Evolutionary conservation across 2,329 filamentous ascomycete species (phyloP).

Genomic region (Atkinsonella texensis): DNA sequence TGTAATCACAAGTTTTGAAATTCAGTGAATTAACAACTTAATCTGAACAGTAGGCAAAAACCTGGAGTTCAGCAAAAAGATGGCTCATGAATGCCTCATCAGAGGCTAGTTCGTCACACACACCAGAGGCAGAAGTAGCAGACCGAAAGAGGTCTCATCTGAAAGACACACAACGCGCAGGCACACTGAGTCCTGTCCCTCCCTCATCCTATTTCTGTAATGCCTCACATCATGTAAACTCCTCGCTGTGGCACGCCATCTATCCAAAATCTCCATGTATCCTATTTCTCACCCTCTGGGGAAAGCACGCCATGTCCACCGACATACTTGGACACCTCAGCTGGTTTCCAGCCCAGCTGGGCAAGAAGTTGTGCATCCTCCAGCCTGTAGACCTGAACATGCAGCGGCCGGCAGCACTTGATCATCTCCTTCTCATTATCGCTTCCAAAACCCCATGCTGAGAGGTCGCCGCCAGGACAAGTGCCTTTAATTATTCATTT

Average conservation of each 20-base stretch:
- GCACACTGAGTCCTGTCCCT: too few relatives aligned
- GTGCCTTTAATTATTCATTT: conserved; percentile 32
- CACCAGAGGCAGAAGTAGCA: too few relatives aligned
- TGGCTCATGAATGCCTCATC: too few relatives aligned
- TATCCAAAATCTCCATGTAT: not conserved
- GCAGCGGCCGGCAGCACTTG: conserved; percentile 60
- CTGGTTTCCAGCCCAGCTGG: conserved; percentile 47
- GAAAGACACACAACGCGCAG: not conserved
- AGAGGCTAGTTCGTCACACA: too few relatives aligned
- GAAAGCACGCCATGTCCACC: conserved; percentile 47
- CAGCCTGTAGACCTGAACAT: conserved; percentile 60
- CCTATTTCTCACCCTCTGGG: conserved; percentile 12
- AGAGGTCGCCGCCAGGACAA: conserved; percentile 72
- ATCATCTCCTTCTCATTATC: conserved; percentile 56
- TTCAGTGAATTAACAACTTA: too few relatives aligned
- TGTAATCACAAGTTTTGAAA: too few relatives aligned
- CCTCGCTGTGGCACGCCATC: not conserved
- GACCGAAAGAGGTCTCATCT: not conserved
- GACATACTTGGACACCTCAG: conserved; percentile 46
- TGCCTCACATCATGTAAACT: not conserved
- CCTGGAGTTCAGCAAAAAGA: too few relatives aligned
- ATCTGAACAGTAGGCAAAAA: too few relatives aligned
- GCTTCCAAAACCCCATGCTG: conserved; percentile 67
- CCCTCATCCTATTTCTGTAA: too few relatives aligned
- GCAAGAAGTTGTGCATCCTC: conserved; percentile 38